Conservation (phyloP, 441 rosid genomes). For the Adansonia rubrostipa region DNA sequence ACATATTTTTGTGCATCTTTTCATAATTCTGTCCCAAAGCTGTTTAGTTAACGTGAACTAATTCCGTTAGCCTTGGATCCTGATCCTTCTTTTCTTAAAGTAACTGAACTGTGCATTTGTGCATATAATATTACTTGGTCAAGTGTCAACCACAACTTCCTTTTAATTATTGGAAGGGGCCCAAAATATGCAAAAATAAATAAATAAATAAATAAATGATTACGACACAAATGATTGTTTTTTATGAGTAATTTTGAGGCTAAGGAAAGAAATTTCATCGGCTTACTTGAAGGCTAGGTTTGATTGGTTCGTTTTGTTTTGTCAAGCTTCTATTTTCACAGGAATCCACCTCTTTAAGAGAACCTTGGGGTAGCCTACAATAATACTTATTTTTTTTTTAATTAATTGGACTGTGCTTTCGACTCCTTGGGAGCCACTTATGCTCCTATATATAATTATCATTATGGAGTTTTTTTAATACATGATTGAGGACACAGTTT, state of each 20-base stretch:
- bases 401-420: conserved; percentile 39
- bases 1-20: conserved; percentile 26
- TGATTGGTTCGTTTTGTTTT: not conserved
- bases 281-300: not conserved
- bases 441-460: conserved; percentile 17
- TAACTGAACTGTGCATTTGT: not conserved
- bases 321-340: not conserved
- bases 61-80: conserved; percentile 21
- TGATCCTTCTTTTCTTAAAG: not conserved
- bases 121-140: not conserved
- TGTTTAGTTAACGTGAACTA: not conserved
- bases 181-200: too few relatives aligned
- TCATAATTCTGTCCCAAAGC: conserved; percentile 7
- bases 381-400: conserved; percentile 27
- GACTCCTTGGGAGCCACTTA: conserved; percentile 41
- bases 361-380: conserved; percentile 52
- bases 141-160: not conserved
- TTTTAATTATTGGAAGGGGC: not conserved
- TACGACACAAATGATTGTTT: too few relatives aligned
- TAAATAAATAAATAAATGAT: too few relatives aligned
- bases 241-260: not conserved
- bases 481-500: conserved; percentile 29
- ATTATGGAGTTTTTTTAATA: conserved; percentile 28
- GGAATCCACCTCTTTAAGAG: conserved; percentile 52
- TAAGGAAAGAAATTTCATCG: not conserved